phyloP scores from a whole-genome alignment of 2,329 filamentous ascomycete species.

The Penicillium sclerotiorum region DNA sequence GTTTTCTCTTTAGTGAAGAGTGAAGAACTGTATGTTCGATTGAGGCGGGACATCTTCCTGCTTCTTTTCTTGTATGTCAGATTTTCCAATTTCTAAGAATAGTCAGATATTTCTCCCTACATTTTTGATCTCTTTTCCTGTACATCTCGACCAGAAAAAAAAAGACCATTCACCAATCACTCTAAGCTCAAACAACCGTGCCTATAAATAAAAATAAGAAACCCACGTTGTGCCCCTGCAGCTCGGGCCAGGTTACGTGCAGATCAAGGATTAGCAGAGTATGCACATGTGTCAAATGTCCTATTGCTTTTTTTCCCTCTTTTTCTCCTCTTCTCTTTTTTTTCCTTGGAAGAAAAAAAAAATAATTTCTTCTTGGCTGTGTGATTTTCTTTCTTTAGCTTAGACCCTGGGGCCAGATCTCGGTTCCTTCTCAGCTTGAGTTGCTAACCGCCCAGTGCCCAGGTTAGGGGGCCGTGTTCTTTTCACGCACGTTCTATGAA shows the following conservation, averaged over 20 bases:
- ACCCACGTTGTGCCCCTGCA: conserved; percentile 22
- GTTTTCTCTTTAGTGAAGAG: too few species aligned
- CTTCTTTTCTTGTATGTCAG: too few species aligned
- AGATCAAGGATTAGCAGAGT: not conserved
- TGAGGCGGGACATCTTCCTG: too few species aligned
- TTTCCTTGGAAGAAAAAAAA: not conserved
- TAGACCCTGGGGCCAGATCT: too few species aligned
- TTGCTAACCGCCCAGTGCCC: not conserved
- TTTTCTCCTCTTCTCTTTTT: not conserved
- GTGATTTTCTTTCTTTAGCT: too few species aligned
- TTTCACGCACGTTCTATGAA: not conserved
- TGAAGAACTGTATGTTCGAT: too few species aligned
- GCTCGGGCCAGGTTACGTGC: not conserved
- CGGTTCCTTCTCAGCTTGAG: too few species aligned
- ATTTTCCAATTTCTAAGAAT: too few species aligned
- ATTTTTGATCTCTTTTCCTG: too few species aligned
- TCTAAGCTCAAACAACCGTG: not conserved
- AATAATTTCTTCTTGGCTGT: too few species aligned
- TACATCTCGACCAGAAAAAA: not conserved
- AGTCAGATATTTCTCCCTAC: too few species aligned
- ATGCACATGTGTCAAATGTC: not conserved
- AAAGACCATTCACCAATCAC: too few species aligned
- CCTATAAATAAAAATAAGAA: conserved; percentile 23
- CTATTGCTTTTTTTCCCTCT: not conserved
- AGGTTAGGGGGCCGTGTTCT: not conserved